These are phyloP conservation scores for Cystobasidium sp. DNA, from an alignment of 1,284 basidiomycete genomes.

Conservation along the genomic window DNA sequence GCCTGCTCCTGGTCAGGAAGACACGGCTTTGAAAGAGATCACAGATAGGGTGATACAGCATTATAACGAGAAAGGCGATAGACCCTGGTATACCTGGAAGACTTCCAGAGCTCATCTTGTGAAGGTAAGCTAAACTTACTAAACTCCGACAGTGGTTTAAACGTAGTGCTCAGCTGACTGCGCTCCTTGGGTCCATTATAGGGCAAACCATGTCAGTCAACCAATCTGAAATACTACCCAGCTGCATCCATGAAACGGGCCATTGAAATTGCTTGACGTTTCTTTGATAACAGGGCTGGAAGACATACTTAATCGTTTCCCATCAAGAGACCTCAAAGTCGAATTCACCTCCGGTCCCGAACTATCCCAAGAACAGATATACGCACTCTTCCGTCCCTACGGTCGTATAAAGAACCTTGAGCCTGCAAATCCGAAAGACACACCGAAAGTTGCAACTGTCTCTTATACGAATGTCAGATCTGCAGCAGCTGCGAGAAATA, in stretches of 20 bases:
- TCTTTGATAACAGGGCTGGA: slow-evolving; percentile 56
- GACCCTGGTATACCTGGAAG: slow-evolving; percentile 50
- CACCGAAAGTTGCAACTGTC: slow-evolving; percentile 68
- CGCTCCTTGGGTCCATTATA: neutral
- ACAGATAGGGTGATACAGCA: slow-evolving; percentile 36
- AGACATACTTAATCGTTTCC: slow-evolving; percentile 78
- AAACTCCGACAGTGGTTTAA: no score
- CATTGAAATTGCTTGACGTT: neutral
- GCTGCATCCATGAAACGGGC: neutral
- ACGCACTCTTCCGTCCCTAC: slow-evolving; percentile 67
- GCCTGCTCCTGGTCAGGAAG: slow-evolving; percentile 10
- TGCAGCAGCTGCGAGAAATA: slow-evolving; percentile 82
- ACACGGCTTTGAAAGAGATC: slow-evolving; percentile 45
- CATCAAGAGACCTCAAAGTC: slow-evolving; percentile 73
- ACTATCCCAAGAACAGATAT: slow-evolving; percentile 50
- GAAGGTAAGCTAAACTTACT: slow-evolving; percentile 37
- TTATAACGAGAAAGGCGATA: slow-evolving; percentile 40
- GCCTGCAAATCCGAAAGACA: slow-evolving; percentile 57
- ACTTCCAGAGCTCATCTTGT: slow-evolving; percentile 47
- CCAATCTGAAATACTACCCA: neutral
- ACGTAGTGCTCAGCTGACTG: neutral
- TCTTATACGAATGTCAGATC: slow-evolving; percentile 67
- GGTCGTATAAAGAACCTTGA: slow-evolving; percentile 75
- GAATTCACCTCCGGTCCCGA: slow-evolving; percentile 71
- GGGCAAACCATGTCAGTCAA: slow-evolving; percentile 47